Evolutionary conservation across 2,329 filamentous ascomycete species (phyloP).

Genomic region (Exophiala sp.): DNA sequence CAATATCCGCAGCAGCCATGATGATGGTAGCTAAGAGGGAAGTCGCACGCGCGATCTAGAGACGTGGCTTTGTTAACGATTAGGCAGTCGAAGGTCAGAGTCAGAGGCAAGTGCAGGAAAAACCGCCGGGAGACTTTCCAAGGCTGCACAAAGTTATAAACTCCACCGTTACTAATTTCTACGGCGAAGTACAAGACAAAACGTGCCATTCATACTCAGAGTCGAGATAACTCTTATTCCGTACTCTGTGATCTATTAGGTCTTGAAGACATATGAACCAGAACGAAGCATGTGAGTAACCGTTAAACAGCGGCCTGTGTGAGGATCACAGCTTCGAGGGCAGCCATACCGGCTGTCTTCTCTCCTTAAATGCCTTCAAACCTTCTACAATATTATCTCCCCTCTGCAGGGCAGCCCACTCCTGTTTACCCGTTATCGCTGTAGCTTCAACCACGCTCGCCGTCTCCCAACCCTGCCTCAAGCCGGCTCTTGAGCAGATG

Average conservation of each 20-base stretch:
- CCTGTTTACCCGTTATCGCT: constrained; percentile 33
- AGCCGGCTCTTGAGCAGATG: constrained; percentile 65
- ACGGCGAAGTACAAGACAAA: too few species aligned
- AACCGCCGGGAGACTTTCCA: too few species aligned
- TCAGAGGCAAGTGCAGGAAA: not conserved
- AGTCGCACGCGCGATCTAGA: not conserved
- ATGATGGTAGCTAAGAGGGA: constrained; percentile 1
- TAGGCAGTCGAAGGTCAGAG: not conserved
- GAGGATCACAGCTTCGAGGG: constrained; percentile 41
- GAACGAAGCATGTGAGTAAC: too few species aligned
- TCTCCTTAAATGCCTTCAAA: constrained; percentile 72
- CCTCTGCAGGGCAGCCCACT: not conserved
- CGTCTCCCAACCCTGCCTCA: constrained; percentile 69
- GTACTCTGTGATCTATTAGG: too few species aligned
- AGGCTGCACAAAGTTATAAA: too few species aligned
- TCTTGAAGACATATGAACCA: too few species aligned
- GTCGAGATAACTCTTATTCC: too few species aligned
- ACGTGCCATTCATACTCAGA: too few species aligned
- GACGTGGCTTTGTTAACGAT: too few species aligned
- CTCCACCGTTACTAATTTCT: too few species aligned
- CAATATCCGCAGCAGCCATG: constrained; percentile 27
- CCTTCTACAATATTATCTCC: constrained; percentile 70
- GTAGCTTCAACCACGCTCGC: constrained; percentile 63
- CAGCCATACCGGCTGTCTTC: constrained; percentile 64
- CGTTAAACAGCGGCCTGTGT: too few species aligned